Evolutionary conservation across 306 rosid genomes (phyloP), one percentile per base, ranked within the genome.

Genomic region (Prunus kanzakura): DNA sequence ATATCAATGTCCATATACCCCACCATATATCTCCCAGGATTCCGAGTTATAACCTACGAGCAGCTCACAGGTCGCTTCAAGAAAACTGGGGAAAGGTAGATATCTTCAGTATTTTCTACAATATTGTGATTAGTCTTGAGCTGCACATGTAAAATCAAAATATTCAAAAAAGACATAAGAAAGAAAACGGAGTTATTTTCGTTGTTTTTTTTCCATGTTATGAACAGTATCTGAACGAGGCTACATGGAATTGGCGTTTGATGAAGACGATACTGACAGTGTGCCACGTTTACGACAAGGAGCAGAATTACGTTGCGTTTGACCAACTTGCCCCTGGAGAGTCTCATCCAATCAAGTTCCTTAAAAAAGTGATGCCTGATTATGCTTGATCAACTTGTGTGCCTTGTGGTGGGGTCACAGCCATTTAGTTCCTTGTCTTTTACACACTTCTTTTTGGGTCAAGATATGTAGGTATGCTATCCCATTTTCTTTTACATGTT

Each of bases 11-110:
- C 77, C 97, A 95, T 76, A 87, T 90, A 58, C 97, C 97, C 19
- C 97, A 89, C 87, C 97, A 95, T 82, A 76, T 95, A 80, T 95
- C 97, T 76, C 81, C 98, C 19, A 87, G 89, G 87, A 95, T 95
- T 72, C 98, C 99, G 12, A 92, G 92, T 84, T 90, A 95, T 80
- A 95, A 90, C 85, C 89, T 95, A 75, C 84, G 88, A 38, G 93
- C 96, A 73, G 93, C 97, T 63, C 92, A 95, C 67, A 84, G 89
- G 75, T 85, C 96, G 76, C 76, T 95, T 73, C 89, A 92, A 87
- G 91, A 88, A 84, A 89, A 87, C 45, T 92, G 97, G 99, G 99
- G 97, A 88, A 86, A 90, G 93, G 99, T 95, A 71, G 65, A 82
- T 58, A 54, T 74, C 58, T 57, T 62, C 49, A 5, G 14, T 72